Conservation (phyloP, 805 yeast species). For the Naumovozyma castellii region DNA sequence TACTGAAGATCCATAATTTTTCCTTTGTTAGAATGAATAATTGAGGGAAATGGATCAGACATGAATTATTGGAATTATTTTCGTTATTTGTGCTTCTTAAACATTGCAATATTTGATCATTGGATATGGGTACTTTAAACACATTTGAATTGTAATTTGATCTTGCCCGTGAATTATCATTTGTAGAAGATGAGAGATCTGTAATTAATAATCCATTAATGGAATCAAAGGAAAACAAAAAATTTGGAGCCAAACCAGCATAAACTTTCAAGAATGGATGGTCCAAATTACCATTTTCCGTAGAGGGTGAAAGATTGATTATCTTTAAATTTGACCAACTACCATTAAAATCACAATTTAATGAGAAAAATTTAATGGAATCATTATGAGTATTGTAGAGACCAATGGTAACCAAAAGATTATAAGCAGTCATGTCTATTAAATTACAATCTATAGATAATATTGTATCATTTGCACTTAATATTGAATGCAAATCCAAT, state of each 20-base stretch:
- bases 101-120: neutral
- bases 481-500: neutral
- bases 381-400: neutral
- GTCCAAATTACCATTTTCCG: neutral
- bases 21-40: neutral
- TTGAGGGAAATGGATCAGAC: constrained; percentile 4
- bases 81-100: neutral
- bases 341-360: constrained; percentile 17
- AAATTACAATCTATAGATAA: neutral
- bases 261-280: neutral
- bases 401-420: neutral
- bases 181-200: neutral
- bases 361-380: neutral
- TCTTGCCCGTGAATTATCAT: neutral
- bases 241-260: neutral
- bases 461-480: neutral
- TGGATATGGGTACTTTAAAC: neutral
- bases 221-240: constrained; percentile 1
- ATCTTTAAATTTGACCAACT: constrained; percentile 23
- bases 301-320: neutral
- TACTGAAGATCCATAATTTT: constrained; percentile 1
- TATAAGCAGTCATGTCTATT: neutral
- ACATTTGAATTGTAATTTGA: neutral
- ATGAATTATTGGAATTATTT: neutral
- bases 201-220: constrained; percentile 1